A percentile compares a stretch with the other conserved stretches of the same genome.
Conservation (phyloP, 345 rosid genomes). For the Corchorus capsularis region DNA sequence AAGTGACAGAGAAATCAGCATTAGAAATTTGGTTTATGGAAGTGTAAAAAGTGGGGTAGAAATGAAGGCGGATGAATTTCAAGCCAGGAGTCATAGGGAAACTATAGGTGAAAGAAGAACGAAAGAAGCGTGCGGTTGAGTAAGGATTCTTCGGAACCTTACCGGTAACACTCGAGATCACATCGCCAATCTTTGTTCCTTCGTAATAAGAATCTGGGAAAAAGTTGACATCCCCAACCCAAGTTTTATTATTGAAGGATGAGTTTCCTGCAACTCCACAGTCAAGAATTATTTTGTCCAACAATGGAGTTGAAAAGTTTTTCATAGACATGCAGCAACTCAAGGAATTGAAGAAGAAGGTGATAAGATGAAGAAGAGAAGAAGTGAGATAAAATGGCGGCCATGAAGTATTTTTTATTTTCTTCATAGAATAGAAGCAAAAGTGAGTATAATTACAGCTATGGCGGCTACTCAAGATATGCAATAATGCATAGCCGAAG, state of each 20-base stretch:
- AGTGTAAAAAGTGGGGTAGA: slow-evolving; percentile 14
- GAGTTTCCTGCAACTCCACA: background rate
- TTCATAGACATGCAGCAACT: background rate
- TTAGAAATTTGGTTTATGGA: background rate
- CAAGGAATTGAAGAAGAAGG: background rate
- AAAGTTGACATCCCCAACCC: background rate
- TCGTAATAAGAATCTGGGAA: background rate
- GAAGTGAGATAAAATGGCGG: background rate
- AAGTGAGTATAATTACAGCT: too few relatives aligned
- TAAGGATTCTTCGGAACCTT: slow-evolving; percentile 18
- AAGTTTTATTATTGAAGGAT: slow-evolving; percentile 4
- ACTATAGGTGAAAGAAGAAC: slow-evolving; percentile 27
- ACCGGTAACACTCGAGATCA: background rate
- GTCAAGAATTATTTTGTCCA: background rate
- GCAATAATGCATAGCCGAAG: background rate
- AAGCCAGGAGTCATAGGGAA: slow-evolving; percentile 26
- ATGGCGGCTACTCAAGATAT: background rate
- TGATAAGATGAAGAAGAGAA: background rate
- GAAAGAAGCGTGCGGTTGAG: slow-evolving; percentile 20
- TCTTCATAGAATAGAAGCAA: background rate
- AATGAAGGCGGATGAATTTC: slow-evolving; percentile 30
- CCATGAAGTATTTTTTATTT: background rate
- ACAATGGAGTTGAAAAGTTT: too few relatives aligned
- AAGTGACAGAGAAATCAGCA: slow-evolving; percentile 26
- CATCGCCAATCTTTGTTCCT: background rate